phyloP scores from a whole-genome alignment of 2,329 filamentous ascomycete genomes.

The Dissoconium aciculare region DNA sequence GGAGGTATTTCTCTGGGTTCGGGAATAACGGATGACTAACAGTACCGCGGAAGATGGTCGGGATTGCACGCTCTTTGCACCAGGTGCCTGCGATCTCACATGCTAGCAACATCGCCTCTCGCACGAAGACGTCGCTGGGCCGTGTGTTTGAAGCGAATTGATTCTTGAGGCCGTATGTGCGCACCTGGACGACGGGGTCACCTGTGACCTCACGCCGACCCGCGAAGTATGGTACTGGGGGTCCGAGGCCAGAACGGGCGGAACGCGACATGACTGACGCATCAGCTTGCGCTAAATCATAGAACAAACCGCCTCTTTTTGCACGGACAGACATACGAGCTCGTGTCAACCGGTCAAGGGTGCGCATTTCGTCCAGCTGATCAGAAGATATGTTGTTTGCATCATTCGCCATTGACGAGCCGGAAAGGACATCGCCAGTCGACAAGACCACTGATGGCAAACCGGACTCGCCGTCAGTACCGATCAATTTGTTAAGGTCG shows the following conservation, averaged over 20 bases:
- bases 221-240: conserved; percentile 28
- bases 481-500: conserved; percentile 16
- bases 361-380: conserved; percentile 18
- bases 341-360: conserved; percentile 24
- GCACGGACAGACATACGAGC: conserved; percentile 22
- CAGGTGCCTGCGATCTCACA: conserved; percentile 37
- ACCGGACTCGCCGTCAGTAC: conserved; percentile 4
- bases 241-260: conserved; percentile 23
- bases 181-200: conserved; percentile 31
- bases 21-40: conserved; percentile 11
- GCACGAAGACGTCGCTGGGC: conserved; percentile 21
- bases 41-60: conserved; percentile 35
- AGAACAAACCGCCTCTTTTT: conserved; percentile 26
- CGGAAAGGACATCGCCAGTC: no score
- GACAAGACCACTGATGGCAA: conserved; percentile 7
- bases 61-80: conserved; percentile 38
- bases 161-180: conserved; percentile 22
- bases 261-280: conserved; percentile 25
- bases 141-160: conserved; percentile 15
- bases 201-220: conserved; percentile 26
- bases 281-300: conserved; percentile 18
- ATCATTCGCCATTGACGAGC: no score
- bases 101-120: conserved; percentile 43
- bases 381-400: conserved; percentile 16
- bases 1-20: conserved; percentile 20